Percentiles rank a stretch among this genome's conserved stretches.
Evolutionary conservation across 306 rosid species (phyloP).

Genomic region (Cucurbita ficifolia): DNA sequence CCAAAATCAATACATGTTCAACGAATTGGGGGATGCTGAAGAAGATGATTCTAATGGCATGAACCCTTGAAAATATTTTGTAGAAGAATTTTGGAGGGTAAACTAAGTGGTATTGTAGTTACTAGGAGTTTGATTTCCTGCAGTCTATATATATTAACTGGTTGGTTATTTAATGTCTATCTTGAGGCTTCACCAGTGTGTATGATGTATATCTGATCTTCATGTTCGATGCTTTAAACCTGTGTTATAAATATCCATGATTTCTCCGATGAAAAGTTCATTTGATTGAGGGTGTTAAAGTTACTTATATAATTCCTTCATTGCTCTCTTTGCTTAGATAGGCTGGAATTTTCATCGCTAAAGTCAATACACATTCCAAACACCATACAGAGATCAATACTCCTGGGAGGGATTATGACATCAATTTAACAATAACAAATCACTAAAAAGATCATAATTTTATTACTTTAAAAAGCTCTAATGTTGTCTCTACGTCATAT

Average conservation of each 20-base stretch:
- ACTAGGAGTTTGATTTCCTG: neutral
- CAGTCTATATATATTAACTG: neutral
- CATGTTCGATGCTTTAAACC: neutral
- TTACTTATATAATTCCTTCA: neutral
- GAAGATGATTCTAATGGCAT: constrained; percentile 51
- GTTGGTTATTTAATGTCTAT: neutral
- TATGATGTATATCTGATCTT: neutral
- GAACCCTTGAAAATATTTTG: constrained; percentile 22
- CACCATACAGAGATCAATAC: neutral
- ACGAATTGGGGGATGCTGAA: constrained; percentile 53
- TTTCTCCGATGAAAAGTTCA: neutral
- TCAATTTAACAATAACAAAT: too few relatives aligned
- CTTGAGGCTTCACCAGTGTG: neutral
- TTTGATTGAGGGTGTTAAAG: neutral
- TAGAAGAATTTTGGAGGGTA: neutral
- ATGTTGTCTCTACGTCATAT: too few relatives aligned
- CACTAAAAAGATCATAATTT: too few relatives aligned
- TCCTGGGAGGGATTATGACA: too few relatives aligned
- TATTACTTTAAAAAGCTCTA: too few relatives aligned
- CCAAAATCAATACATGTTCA: constrained; percentile 89
- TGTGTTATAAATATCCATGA: neutral
- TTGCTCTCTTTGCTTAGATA: neutral
- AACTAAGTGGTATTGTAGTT: neutral
- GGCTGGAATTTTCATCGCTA: too few relatives aligned
- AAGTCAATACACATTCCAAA: neutral